Evolutionary conservation across 768 basidiomycete genomes (phyloP).

Genomic region (Lactarius hengduanensis): DNA sequence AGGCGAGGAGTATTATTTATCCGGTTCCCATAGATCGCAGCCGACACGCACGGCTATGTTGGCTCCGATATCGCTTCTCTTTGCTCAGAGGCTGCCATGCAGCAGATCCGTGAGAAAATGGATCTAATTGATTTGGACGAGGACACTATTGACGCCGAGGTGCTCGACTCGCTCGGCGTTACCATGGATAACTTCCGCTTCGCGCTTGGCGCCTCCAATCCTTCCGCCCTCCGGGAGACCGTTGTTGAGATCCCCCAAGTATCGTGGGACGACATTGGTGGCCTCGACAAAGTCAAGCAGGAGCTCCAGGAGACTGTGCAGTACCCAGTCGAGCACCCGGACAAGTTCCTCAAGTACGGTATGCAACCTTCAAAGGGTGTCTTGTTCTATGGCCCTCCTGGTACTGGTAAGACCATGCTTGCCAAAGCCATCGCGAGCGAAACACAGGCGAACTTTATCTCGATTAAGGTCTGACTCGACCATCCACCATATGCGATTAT

Average conservation of each 20-base stretch:
- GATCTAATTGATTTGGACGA: slow-evolving; percentile 93
- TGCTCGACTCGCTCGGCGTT: slow-evolving; percentile 96
- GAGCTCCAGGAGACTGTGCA: slow-evolving; percentile 99
- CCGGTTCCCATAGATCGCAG: slow-evolving; percentile 71
- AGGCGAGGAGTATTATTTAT: slow-evolving; percentile 20
- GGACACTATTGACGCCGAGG: slow-evolving; percentile 99
- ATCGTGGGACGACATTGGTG: slow-evolving; percentile 99
- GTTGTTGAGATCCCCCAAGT: slow-evolving; percentile 99
- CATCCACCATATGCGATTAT: background rate
- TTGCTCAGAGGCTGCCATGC: slow-evolving; percentile 99
- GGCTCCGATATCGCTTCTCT: slow-evolving; percentile 97
- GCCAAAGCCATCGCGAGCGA: slow-evolving; percentile 99
- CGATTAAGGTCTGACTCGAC: slow-evolving; percentile 73
- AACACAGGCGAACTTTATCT: slow-evolving; percentile 99
- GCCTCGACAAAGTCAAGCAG: slow-evolving; percentile 98
- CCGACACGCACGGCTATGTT: slow-evolving; percentile 99
- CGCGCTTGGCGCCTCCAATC: slow-evolving; percentile 95
- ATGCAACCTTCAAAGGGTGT: slow-evolving; percentile 99
- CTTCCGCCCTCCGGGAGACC: slow-evolving; percentile 97
- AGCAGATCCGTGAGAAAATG: slow-evolving; percentile 99
- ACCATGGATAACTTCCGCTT: slow-evolving; percentile 99
- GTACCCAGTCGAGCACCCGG: slow-evolving; percentile 99
- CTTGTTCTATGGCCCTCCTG: slow-evolving; percentile 98
- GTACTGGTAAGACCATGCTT: slow-evolving; percentile 98
- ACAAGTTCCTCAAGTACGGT: slow-evolving; percentile 99